phyloP scores from a whole-genome alignment of 1,284 basidiomycete species.

The Puccinia novopanici region DNA sequence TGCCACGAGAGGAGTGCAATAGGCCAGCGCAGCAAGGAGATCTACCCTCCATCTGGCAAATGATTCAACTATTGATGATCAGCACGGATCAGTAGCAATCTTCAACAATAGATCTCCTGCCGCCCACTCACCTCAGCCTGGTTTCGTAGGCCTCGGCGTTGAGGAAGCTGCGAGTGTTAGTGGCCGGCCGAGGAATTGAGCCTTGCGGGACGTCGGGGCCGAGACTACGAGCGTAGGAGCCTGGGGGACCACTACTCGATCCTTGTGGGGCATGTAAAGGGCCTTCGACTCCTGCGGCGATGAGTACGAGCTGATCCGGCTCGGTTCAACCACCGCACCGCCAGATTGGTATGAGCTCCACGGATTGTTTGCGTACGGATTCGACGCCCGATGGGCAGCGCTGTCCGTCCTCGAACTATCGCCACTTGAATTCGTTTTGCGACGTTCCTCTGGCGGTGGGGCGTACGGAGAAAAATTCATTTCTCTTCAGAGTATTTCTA shows the following conservation, averaged over 20 bases:
- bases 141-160: conserved; percentile 49
- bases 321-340: conserved; percentile 21
- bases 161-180: background rate
- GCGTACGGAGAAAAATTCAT: conserved; percentile 51
- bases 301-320: background rate
- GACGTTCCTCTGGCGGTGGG: conserved; percentile 44
- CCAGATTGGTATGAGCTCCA: conserved; percentile 47
- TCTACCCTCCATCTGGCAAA: conserved; percentile 45
- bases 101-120: background rate
- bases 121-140: conserved; percentile 36
- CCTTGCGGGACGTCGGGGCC: background rate
- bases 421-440: background rate
- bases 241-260: background rate
- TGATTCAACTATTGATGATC: background rate
- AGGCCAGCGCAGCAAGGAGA: conserved; percentile 37
- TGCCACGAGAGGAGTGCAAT: conserved; percentile 42
- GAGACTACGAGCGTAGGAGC: conserved; percentile 9
- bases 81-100: conserved; percentile 23
- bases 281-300: conserved; percentile 2
- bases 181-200: background rate
- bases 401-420: background rate
- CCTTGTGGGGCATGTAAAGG: background rate
- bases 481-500: background rate
- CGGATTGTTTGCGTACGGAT: conserved; percentile 26
- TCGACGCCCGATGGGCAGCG: background rate